Evolutionary conservation across 441 rosid genomes (phyloP).

Genomic region (Pelargonium hybrid): DNA sequence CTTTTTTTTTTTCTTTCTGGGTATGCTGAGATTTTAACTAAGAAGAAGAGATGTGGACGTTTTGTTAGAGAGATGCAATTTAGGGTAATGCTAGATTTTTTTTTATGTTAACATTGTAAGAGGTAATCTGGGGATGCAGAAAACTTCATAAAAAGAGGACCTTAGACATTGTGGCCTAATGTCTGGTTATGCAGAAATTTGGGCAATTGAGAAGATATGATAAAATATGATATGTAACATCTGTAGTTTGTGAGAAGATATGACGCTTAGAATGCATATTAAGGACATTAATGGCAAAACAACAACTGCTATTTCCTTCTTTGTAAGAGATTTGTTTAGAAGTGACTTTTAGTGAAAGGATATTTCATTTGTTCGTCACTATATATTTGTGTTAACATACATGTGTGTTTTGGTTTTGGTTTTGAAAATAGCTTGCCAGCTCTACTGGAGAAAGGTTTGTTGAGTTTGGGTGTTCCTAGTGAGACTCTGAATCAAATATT

Average conservation of each 20-base stretch:
- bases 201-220: not conserved
- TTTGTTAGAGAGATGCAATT: not conserved
- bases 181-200: not conserved
- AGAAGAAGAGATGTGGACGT: not conserved
- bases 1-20: not conserved
- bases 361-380: not conserved
- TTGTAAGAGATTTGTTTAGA: not conserved
- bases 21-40: not conserved
- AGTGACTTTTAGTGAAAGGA: not conserved
- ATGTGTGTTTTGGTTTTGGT: not conserved
- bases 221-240: not conserved
- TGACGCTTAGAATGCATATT: not conserved
- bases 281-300: not conserved
- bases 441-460: slow-evolving; percentile 50
- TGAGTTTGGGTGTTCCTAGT: slow-evolving; percentile 57
- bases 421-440: slow-evolving; percentile 45
- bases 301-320: not conserved
- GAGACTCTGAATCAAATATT: slow-evolving; percentile 48
- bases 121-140: not conserved
- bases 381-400: not conserved
- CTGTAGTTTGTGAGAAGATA: not conserved
- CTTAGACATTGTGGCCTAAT: not conserved
- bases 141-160: not conserved
- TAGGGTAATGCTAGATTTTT: not conserved
- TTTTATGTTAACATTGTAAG: not conserved